Evolutionary conservation across 2,329 filamentous ascomycete species (phyloP).

Genomic region (Dendrostoma leiphaemia): DNA sequence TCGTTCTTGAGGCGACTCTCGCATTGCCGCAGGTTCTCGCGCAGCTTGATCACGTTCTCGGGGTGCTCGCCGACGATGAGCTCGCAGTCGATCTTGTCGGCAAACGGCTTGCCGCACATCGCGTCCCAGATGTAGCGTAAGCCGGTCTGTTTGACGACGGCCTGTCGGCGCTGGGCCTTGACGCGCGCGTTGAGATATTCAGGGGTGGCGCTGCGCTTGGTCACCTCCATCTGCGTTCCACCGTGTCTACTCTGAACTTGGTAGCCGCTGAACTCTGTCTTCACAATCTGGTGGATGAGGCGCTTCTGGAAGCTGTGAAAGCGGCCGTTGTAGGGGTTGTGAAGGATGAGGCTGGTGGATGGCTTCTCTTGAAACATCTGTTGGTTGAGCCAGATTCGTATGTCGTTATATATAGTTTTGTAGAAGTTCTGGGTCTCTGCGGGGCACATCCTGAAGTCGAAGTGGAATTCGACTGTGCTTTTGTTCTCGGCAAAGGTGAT

Average conservation of each 20-base stretch:
- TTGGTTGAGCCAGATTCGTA: conserved; percentile 13
- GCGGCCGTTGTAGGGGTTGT: conserved; percentile 22
- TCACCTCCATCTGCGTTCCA: conserved; percentile 18
- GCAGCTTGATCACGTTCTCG: conserved; percentile 7
- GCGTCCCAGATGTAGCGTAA: conserved; percentile 33
- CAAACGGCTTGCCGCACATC: conserved; percentile 29
- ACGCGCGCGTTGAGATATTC: neutral
- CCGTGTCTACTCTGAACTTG: conserved; percentile 7
- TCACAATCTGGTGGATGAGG: conserved; percentile 26
- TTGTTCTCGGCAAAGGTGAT: conserved; percentile 8
- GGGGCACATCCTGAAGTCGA: conserved; percentile 11
- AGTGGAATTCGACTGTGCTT: neutral
- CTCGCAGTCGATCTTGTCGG: conserved; percentile 14
- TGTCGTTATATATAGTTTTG: neutral
- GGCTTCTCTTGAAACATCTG: neutral
- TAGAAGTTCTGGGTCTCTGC: conserved; percentile 20
- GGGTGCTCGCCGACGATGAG: conserved; percentile 4
- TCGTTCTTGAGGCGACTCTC: conserved; percentile 28
- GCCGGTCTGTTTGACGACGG: conserved; percentile 21
- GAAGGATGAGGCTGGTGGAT: conserved; percentile 19
- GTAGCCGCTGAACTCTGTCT: conserved; percentile 22
- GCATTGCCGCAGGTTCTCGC: conserved; percentile 21
- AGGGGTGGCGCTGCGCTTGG: conserved; percentile 8
- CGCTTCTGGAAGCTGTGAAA: conserved; percentile 27
- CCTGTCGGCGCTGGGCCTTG: neutral